Conservation (phyloP, 2,329 filamentous ascomycete species). For the Diplodia seriata region DNA sequence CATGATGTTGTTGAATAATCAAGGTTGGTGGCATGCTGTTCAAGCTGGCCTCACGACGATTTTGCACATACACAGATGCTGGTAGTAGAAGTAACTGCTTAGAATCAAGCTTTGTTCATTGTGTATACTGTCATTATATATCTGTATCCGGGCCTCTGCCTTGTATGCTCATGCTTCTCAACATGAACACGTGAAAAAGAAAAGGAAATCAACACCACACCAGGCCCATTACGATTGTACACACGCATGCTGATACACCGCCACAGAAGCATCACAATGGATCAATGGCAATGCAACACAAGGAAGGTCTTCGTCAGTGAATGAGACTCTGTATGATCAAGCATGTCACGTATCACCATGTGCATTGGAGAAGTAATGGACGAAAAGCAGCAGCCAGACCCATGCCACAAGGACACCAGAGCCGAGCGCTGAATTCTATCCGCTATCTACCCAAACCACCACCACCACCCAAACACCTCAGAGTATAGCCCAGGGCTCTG, state of each 20-base stretch:
- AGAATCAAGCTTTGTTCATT: too few species aligned
- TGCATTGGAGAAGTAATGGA: not conserved
- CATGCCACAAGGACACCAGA: slow-evolving; percentile 1
- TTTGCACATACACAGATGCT: too few species aligned
- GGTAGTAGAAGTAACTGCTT: too few species aligned
- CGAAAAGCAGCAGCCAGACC: not conserved
- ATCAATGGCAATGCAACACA: not conserved
- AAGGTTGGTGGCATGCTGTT: too few species aligned
- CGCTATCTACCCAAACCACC: not conserved
- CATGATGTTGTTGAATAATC: too few species aligned
- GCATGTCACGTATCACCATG: not conserved
- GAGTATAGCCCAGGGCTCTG: slow-evolving; percentile 1
- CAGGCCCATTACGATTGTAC: not conserved
- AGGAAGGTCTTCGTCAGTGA: not conserved
- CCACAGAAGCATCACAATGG: not conserved
- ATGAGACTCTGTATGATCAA: not conserved
- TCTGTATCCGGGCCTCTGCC: too few species aligned
- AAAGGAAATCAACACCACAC: not conserved
- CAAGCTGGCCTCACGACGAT: too few species aligned
- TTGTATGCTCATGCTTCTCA: not conserved
- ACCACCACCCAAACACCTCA: not conserved
- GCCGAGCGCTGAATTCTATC: not conserved
- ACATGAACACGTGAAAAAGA: not conserved
- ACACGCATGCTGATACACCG: not conserved
- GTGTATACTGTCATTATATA: too few species aligned